Evolutionary conservation across 495 filamentous ascomycete genomes (phyloP).

Genomic region (Penicillium steckii): DNA sequence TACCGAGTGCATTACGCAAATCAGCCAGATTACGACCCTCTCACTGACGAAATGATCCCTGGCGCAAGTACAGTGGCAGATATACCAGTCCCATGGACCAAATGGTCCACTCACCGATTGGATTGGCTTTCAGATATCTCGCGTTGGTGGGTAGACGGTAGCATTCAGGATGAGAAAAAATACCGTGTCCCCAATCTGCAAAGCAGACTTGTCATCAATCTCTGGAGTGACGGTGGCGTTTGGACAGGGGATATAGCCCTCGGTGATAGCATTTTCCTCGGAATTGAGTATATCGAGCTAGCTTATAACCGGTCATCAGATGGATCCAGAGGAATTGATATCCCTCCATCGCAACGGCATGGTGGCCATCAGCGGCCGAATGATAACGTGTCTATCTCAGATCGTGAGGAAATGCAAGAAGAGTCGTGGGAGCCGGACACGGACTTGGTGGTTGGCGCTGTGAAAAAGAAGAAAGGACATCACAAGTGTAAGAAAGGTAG

Average conservation of each 20-base stretch:
- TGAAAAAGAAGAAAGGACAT: constrained; percentile 11
- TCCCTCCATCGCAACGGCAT: constrained; percentile 12
- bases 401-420: neutral
- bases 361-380: constrained; percentile 11
- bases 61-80: constrained; percentile 31
- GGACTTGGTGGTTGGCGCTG: constrained; percentile 5
- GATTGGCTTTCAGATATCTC: constrained; percentile 65
- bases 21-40: constrained; percentile 58
- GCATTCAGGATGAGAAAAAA: constrained; percentile 54
- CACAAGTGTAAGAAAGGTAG: constrained; percentile 15
- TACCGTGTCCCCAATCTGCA: constrained; percentile 62
- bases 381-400: neutral
- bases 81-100: constrained; percentile 52
- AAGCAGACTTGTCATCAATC: constrained; percentile 63
- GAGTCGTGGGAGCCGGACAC: constrained; percentile 6
- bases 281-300: constrained; percentile 74
- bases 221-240: constrained; percentile 72
- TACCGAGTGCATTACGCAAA: constrained; percentile 69
- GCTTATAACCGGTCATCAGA: constrained; percentile 56
- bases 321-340: neutral
- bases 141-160: constrained; percentile 67
- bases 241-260: constrained; percentile 74
- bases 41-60: constrained; percentile 32
- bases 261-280: constrained; percentile 58
- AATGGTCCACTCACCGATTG: constrained; percentile 69